Base-by-base conservation (phyloP, 176 grass and related monocot genomes). In the Pontederia crassipes region DNA sequence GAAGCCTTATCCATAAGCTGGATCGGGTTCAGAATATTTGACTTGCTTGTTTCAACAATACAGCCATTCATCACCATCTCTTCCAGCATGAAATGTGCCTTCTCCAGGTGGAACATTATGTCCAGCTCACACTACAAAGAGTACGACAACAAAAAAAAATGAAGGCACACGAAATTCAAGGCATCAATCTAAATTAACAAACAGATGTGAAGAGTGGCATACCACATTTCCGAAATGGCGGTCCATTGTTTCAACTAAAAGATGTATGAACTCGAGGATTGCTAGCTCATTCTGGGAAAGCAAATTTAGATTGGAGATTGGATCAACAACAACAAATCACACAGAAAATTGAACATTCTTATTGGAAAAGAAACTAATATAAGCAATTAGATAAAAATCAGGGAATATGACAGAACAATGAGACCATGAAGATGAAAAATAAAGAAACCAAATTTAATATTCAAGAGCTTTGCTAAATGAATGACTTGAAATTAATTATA, bases 31-130 rank as follows among this genome's bases (percentile, higher is more conserved):
- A 98, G 82, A 74, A 92, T 98, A 49, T 92, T 98, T 63, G 78
- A 68, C 82, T 98, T 98, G 70, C 86, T 92, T 32, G 87, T 98
- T 75, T 98, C 93, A 61, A 98, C 93, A 18, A 98, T 89, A 68
- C 87, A 92, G 16, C 84, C 93, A 64, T 98, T 98, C 93, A 98
- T 92, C 35, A 98, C 87, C 87, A 98, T 98, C 74, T 98, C 93
- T 85, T 98, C 93, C 26, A 98, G 83, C 87, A 98, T 92, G 71
- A 98, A 98, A 54, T 98, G 93, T 15, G 89, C 93, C 66, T 89
- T 98, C 76, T 98, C 93, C 63, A 92, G 59, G 76, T 98, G 93
- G 71, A 98, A 92, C 87, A 98, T 98, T 46, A 98, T 89, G 50
- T 98, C 93, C 13, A 98, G 87, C 76, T 92, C 87, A 9, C 87